Conservation (phyloP, 2,329 filamentous ascomycete genomes). For the Colletotrichum cereale region DNA sequence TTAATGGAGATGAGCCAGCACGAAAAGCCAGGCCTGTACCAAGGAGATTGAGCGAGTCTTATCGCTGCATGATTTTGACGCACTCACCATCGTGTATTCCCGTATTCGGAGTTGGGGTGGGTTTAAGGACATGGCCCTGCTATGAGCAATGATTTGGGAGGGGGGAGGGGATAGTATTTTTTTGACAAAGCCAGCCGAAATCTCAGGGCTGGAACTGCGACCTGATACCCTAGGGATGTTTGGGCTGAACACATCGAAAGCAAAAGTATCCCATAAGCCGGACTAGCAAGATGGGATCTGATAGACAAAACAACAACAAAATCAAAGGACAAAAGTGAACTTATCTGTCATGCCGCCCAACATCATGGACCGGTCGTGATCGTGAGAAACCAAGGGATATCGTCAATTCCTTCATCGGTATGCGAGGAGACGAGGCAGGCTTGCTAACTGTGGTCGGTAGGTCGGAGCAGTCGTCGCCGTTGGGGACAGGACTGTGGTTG, state of each 20-base stretch:
- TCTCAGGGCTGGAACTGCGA: slow-evolving; percentile 11
- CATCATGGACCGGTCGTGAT: not conserved
- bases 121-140: not conserved
- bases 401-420: not conserved
- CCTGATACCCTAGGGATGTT: slow-evolving; percentile 27
- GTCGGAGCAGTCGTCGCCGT: not conserved
- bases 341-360: not conserved
- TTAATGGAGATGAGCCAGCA: not conserved
- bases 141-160: slow-evolving; percentile 22
- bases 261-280: not conserved
- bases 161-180: slow-evolving; percentile 12
- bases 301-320: not conserved
- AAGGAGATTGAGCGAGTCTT: not conserved
- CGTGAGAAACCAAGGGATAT: not conserved
- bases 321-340: slow-evolving; percentile 10
- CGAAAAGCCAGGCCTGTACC: not conserved
- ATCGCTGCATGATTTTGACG: not conserved
- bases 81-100: slow-evolving; percentile 12
- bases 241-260: not conserved
- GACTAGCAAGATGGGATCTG: not conserved
- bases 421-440: not conserved
- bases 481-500: not conserved
- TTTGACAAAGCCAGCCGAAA: slow-evolving; percentile 8
- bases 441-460: not conserved
- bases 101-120: slow-evolving; percentile 16